Evolutionary conservation across 1,139 yeast species (phyloP).

Genomic region (Blastobotrys persicus): DNA sequence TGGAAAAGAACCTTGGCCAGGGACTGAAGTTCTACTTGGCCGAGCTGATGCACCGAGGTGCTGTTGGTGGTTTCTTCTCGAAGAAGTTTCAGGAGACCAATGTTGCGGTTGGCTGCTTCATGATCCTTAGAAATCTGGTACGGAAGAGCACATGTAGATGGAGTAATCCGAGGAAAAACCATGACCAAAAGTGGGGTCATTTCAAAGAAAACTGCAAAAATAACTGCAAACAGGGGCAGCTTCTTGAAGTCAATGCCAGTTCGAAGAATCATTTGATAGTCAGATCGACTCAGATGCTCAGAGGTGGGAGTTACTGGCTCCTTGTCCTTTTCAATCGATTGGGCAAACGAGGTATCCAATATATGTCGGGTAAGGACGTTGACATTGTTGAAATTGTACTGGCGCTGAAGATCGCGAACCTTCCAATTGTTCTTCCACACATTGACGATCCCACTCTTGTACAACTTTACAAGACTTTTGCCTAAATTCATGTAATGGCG

Average conservation of each 20-base stretch:
- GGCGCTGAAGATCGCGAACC: conserved; percentile 19
- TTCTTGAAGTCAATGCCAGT: conserved; percentile 56
- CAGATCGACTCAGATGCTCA: conserved; percentile 46
- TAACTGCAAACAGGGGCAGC: conserved; percentile 60
- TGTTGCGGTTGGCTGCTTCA: conserved; percentile 17
- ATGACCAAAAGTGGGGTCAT: conserved; percentile 60
- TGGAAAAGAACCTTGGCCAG: conserved; percentile 19
- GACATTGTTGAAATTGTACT: conserved; percentile 23
- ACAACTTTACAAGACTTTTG: conserved; percentile 33
- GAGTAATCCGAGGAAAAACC: conserved; percentile 60
- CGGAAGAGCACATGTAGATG: conserved; percentile 67
- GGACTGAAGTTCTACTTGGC: conserved; percentile 18
- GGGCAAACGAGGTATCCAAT: conserved; percentile 31
- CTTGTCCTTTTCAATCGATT: conserved; percentile 19
- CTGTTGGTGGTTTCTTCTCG: conserved; percentile 9
- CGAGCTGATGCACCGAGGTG: conserved; percentile 22
- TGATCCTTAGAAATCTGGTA: conserved; percentile 37
- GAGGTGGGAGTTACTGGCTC: conserved; percentile 13
- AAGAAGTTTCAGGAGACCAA: conserved; percentile 14
- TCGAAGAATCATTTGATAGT: conserved; percentile 56
- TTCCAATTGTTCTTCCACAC: conserved; percentile 35
- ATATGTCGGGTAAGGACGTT: conserved; percentile 30
- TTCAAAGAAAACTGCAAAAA: conserved; percentile 61
- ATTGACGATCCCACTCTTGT: conserved; percentile 37
- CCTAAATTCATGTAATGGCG: conserved; percentile 27